These are phyloP conservation scores for Orbilia brochopaga DNA, from an alignment of 2,329 filamentous ascomycete genomes.

Conservation along the genomic window DNA sequence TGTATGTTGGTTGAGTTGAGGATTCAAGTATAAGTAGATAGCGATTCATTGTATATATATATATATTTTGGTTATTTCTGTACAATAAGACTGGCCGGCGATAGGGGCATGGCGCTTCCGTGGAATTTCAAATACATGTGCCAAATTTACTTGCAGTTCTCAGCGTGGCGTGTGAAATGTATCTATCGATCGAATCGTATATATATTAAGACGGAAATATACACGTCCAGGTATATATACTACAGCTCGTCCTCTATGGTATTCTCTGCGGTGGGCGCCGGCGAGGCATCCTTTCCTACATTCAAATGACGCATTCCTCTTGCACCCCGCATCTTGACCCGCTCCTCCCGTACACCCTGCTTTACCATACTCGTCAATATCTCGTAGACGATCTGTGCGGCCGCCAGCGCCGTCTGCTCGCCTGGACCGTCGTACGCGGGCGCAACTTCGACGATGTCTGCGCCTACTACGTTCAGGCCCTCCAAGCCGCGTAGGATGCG, in stretches of 20 bases:
- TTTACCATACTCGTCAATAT: slow-evolving; percentile 78
- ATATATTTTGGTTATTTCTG: slow-evolving; percentile 20
- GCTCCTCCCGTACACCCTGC: slow-evolving; percentile 61
- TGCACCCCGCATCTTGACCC: slow-evolving; percentile 40
- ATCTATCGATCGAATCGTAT: slow-evolving; percentile 14
- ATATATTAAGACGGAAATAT: too few relatives aligned
- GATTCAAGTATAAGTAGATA: too few relatives aligned
- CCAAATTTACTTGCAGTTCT: slow-evolving; percentile 21
- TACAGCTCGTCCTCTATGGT: slow-evolving; percentile 9
- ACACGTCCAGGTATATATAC: too few relatives aligned
- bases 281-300: neutral
- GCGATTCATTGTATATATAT: slow-evolving; percentile 37
- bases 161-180: neutral
- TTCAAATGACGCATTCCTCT: slow-evolving; percentile 49
- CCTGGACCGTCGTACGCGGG: slow-evolving; percentile 81
- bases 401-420: slow-evolving; percentile 82
- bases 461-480: slow-evolving; percentile 81
- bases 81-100: slow-evolving; percentile 26
- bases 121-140: too few relatives aligned
- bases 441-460: slow-evolving; percentile 87
- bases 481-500: slow-evolving; percentile 82
- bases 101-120: slow-evolving; percentile 18
- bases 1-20: neutral
- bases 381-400: slow-evolving; percentile 83
- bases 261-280: neutral